A percentile compares a stretch with the other conserved stretches of the same genome.
Conservation (phyloP, 352 stramenopile species). For the Peronospora farinosa region DNA sequence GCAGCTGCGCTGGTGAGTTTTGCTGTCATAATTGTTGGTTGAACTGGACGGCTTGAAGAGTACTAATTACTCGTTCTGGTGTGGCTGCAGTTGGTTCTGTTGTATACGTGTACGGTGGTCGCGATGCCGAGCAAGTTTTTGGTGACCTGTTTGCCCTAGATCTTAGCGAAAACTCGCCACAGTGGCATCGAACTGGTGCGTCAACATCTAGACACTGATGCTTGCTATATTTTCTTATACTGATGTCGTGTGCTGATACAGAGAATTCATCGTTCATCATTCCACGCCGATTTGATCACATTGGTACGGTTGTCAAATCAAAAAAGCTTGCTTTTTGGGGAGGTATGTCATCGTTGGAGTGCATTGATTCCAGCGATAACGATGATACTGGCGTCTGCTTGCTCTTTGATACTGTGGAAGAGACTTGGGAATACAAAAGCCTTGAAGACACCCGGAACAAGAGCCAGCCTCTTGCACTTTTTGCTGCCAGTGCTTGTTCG, state of each 20-base stretch:
- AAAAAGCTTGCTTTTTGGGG: slow-evolving; percentile 58
- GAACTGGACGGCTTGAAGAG: not conserved
- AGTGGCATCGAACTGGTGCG: slow-evolving; percentile 55
- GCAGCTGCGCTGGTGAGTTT: slow-evolving; percentile 42
- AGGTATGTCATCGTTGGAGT: slow-evolving; percentile 44
- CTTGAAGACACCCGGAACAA: slow-evolving; percentile 35
- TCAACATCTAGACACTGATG: not conserved
- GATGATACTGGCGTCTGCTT: slow-evolving; percentile 21
- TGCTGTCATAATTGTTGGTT: not conserved
- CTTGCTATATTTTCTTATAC: not conserved
- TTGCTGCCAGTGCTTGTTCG: slow-evolving; percentile 38
- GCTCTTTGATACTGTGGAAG: slow-evolving; percentile 49
- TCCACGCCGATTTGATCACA: slow-evolving; percentile 49
- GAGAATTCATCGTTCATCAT: slow-evolving; percentile 8
- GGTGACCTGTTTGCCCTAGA: slow-evolving; percentile 66
- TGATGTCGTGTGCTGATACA: slow-evolving; percentile 5
- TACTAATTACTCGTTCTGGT: slow-evolving; percentile 7
- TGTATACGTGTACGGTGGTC: slow-evolving; percentile 69
- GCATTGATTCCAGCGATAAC: slow-evolving; percentile 20
- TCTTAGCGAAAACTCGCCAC: slow-evolving; percentile 23
- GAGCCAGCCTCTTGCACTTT: slow-evolving; percentile 30
- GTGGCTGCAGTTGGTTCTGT: slow-evolving; percentile 43
- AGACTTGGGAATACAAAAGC: slow-evolving; percentile 34
- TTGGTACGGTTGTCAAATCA: slow-evolving; percentile 40
- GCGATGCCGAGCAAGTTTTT: slow-evolving; percentile 61